Conservation (phyloP, 2,329 filamentous ascomycete genomes). For the Verticillium isaacii region DNA sequence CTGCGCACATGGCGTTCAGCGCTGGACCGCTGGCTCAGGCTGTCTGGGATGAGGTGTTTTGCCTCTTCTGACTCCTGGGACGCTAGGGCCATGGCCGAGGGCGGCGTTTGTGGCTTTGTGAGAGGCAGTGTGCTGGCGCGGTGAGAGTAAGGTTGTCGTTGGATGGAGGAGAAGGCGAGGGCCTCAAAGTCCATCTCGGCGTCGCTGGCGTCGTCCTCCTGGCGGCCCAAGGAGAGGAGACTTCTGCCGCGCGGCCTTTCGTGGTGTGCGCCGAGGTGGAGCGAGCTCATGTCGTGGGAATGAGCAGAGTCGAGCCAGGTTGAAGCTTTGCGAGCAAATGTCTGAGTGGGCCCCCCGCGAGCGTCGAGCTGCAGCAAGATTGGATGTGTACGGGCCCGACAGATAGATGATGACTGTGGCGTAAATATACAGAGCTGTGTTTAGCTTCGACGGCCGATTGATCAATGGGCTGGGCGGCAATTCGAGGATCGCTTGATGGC, state of each 20-base stretch:
- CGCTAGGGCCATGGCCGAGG: background rate
- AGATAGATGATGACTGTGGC: background rate
- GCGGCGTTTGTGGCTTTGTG: background rate
- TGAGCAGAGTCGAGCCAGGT: background rate
- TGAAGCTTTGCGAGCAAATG: background rate
- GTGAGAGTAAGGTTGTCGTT: background rate
- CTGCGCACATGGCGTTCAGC: slow-evolving; percentile 96
- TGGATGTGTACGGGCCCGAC: background rate
- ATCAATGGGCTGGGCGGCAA: background rate
- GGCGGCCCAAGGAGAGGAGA: background rate
- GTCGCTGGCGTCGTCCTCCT: background rate
- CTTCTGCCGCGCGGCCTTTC: background rate
- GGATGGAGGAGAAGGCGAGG: background rate
- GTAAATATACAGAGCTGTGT: background rate
- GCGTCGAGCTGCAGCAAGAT: background rate
- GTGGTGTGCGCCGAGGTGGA: background rate
- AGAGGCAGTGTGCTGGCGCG: background rate
- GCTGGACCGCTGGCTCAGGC: background rate
- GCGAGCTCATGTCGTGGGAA: background rate
- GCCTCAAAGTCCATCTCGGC: background rate
- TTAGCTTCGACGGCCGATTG: background rate
- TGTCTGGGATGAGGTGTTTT: slow-evolving; percentile 72
- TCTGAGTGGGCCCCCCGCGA: background rate
- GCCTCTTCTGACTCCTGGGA: background rate
- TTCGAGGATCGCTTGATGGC: background rate